Percentiles rank a stretch among this genome's conserved stretches.
These are phyloP conservation scores for Elsinoe necatrix DNA, from an alignment of 2,329 filamentous ascomycete genomes.

Conservation along the genomic window DNA sequence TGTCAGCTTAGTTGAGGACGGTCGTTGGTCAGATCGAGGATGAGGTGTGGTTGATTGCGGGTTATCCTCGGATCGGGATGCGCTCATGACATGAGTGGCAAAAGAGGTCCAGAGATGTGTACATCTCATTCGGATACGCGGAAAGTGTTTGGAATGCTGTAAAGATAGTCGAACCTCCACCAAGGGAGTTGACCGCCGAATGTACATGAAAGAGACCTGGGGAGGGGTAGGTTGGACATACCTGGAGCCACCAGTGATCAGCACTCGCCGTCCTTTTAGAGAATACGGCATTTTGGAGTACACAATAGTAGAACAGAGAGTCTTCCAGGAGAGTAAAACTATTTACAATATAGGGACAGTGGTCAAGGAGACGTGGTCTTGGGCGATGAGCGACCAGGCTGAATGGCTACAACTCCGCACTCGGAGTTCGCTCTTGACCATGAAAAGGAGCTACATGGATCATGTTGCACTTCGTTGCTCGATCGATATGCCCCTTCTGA, in stretches of 20 bases:
- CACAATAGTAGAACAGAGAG: background rate
- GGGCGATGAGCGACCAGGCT: background rate
- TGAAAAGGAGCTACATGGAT: background rate
- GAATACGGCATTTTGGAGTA: constrained; percentile 49
- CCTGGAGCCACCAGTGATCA: constrained; percentile 58
- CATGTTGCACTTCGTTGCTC: background rate
- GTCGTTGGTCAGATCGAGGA: background rate
- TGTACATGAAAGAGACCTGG: constrained; percentile 14
- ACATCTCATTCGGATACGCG: too few relatives aligned
- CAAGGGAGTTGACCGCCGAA: too few relatives aligned
- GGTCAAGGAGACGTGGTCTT: background rate
- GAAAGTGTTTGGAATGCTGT: too few relatives aligned
- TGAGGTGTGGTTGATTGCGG: background rate
- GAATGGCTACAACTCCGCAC: constrained; percentile 5
- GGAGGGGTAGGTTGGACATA: constrained; percentile 29
- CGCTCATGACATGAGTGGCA: background rate
- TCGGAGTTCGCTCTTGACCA: background rate
- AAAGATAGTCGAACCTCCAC: too few relatives aligned
- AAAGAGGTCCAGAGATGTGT: background rate
- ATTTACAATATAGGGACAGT: background rate
- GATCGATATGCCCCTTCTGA: too few relatives aligned
- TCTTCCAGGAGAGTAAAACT: background rate
- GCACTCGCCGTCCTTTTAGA: constrained; percentile 53
- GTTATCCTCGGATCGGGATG: background rate
- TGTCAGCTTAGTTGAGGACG: constrained; percentile 1